phyloP scores from a whole-genome alignment of 1,284 basidiomycete species.

The Sporisorium reilianum region DNA sequence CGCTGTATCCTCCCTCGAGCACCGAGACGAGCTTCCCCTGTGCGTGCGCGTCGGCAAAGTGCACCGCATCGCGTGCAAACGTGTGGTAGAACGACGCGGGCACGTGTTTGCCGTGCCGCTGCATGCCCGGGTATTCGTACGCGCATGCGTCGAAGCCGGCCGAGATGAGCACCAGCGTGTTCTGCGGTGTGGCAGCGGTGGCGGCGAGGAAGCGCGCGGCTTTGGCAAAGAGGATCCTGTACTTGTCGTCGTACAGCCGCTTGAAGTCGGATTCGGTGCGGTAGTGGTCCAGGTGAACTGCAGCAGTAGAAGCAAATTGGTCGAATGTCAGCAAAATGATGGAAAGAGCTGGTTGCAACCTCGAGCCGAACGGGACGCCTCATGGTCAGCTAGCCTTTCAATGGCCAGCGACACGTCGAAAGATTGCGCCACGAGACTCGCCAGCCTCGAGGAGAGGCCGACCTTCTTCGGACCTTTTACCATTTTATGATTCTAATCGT shows the following conservation, averaged over 20 bases:
- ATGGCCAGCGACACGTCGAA: background rate
- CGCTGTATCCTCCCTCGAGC: slow-evolving; percentile 94
- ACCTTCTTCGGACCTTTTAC: slow-evolving; percentile 66
- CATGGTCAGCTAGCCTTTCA: slow-evolving; percentile 19
- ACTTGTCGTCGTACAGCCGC: slow-evolving; percentile 79
- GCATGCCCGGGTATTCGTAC: slow-evolving; percentile 92
- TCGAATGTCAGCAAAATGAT: background rate
- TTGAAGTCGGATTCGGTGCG: slow-evolving; percentile 82
- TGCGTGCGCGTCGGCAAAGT: slow-evolving; percentile 78
- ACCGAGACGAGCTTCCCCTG: slow-evolving; percentile 84
- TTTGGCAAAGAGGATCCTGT: slow-evolving; percentile 78
- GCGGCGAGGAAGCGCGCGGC: slow-evolving; percentile 80
- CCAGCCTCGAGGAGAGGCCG: slow-evolving; percentile 2
- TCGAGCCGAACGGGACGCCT: slow-evolving; percentile 16
- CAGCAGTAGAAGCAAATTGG: slow-evolving; percentile 62
- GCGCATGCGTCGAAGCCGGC: slow-evolving; percentile 91
- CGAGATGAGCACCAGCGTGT: slow-evolving; percentile 76
- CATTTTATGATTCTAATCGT: slow-evolving; percentile 33
- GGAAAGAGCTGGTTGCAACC: no score
- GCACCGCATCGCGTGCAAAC: slow-evolving; percentile 81
- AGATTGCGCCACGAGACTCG: slow-evolving; percentile 24
- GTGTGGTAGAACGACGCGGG: slow-evolving; percentile 87
- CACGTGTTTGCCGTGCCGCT: slow-evolving; percentile 88
- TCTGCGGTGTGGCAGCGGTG: slow-evolving; percentile 77
- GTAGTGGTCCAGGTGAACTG: slow-evolving; percentile 87